phyloP scores from a whole-genome alignment of 2,329 filamentous ascomycete species.

The Rhynchosporium secalis region DNA sequence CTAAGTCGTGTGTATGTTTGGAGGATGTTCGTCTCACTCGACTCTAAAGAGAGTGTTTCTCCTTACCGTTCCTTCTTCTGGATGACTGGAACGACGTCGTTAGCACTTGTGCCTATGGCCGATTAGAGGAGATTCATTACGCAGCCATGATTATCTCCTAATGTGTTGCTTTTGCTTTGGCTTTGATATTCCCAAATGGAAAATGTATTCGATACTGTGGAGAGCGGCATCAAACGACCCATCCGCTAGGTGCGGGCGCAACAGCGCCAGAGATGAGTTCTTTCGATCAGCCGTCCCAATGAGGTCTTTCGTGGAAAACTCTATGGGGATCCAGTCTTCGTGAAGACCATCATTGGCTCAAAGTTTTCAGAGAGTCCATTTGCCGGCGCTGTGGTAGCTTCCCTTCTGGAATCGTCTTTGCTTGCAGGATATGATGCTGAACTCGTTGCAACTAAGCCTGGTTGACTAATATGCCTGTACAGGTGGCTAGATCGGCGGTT shows the following conservation, averaged over 20 bases:
- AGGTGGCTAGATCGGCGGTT: neutral
- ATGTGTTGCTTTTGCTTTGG: neutral
- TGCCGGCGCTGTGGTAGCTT: neutral
- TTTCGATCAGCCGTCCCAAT: neutral
- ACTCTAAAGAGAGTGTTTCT: neutral
- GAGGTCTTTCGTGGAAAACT: neutral
- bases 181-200: neutral
- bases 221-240: neutral
- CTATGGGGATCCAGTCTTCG: neutral
- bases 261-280: neutral
- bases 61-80: constrained; percentile 45
- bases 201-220: neutral
- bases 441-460: constrained; percentile 1
- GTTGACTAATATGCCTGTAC: neutral
- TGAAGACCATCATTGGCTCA: constrained; percentile 1
- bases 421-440: constrained; percentile 2
- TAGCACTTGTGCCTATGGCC: neutral
- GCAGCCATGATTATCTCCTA: constrained; percentile 19
- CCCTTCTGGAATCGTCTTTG: constrained; percentile 2
- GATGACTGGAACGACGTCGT: constrained; percentile 37
- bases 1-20: neutral
- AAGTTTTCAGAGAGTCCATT: neutral
- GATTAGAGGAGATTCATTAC: constrained; percentile 13
- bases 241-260: neutral
- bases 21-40: neutral